Conservation (phyloP, 306 rosid genomes). For the Alnus glutinosa region DNA sequence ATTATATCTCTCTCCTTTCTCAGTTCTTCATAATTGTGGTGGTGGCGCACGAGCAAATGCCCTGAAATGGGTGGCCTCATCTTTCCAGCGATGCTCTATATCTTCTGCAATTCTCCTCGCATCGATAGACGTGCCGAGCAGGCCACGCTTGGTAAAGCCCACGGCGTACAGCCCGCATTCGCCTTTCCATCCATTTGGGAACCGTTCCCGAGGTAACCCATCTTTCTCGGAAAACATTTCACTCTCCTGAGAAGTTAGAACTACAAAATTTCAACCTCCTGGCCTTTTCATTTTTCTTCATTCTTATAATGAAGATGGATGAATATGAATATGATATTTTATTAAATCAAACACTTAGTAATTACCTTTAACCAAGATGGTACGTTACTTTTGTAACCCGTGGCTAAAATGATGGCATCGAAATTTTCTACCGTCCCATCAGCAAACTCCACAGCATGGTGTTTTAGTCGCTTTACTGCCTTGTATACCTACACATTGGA, state of each 20-base stretch:
- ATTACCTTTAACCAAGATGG: constrained; percentile 81
- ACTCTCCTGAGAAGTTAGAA: constrained; percentile 40
- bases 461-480: constrained; percentile 59
- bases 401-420: constrained; percentile 76
- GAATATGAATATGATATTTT: not conserved
- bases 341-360: not conserved
- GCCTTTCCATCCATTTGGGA: constrained; percentile 89
- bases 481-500: constrained; percentile 54
- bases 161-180: constrained; percentile 69
- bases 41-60: constrained; percentile 25
- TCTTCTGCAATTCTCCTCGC: constrained; percentile 76
- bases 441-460: constrained; percentile 63
- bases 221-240: constrained; percentile 68
- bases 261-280: not conserved
- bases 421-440: constrained; percentile 70
- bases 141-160: constrained; percentile 83
- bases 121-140: constrained; percentile 79
- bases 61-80: constrained; percentile 34
- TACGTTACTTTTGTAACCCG: constrained; percentile 84
- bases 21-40: constrained; percentile 33
- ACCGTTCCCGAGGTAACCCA: constrained; percentile 64
- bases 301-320: not conserved
- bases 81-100: constrained; percentile 60
- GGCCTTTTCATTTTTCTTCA: not conserved
- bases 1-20: not conserved